phyloP scores from a whole-genome alignment of 306 rosid species.

The Cucumis hystrix region DNA sequence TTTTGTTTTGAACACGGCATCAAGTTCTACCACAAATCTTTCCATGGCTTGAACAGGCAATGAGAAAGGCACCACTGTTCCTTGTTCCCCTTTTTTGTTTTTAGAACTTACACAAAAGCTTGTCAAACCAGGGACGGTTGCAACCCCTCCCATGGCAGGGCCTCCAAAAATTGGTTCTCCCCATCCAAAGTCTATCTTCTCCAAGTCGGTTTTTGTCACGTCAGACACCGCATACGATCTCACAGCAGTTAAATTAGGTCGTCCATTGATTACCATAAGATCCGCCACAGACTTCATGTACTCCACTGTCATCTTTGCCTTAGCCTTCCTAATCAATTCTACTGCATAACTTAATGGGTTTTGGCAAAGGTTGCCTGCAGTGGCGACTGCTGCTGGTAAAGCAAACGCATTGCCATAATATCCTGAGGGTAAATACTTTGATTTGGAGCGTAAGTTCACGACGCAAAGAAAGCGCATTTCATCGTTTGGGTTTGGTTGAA shows the following conservation, averaged over 20 bases:
- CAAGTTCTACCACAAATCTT: too few species aligned
- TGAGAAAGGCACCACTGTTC: too few species aligned
- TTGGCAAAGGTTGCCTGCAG: slow-evolving; percentile 19
- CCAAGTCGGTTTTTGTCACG: neutral
- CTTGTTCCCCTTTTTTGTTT: too few species aligned
- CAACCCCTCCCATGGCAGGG: too few species aligned
- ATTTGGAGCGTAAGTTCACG: slow-evolving; percentile 5
- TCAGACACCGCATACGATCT: too few species aligned
- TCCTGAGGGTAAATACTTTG: slow-evolving; percentile 25
- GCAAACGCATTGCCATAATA: slow-evolving; percentile 47
- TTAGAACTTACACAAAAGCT: too few species aligned
- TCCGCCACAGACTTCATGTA: slow-evolving; percentile 40
- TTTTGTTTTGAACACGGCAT: too few species aligned
- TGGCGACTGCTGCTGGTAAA: slow-evolving; percentile 21
- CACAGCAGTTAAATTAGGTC: slow-evolving; percentile 24
- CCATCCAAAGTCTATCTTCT: slow-evolving; percentile 7
- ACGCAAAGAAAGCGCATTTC: neutral
- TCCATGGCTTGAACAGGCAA: too few species aligned
- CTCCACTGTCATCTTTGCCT: slow-evolving; percentile 26
- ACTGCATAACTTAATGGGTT: slow-evolving; percentile 31
- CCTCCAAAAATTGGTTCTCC: too few species aligned
- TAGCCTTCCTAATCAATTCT: slow-evolving; percentile 34
- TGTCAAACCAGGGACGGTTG: too few species aligned
- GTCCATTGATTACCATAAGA: slow-evolving; percentile 22
- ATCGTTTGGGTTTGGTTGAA: neutral